Conservation (phyloP, 768 basidiomycete genomes). For the Mycena pura region DNA sequence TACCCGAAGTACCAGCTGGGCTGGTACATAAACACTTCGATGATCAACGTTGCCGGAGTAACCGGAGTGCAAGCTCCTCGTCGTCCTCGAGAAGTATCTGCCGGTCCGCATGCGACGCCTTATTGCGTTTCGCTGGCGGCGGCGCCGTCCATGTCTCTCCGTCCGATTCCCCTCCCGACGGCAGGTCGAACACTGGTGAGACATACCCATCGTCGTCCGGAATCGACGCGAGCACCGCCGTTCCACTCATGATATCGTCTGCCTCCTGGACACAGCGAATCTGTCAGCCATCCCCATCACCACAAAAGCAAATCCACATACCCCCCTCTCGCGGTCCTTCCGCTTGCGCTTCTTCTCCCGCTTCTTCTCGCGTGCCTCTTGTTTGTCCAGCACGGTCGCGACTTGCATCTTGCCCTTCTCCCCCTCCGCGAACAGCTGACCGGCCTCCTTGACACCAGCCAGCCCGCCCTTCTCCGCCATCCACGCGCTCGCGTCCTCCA, state of each 20-base stretch:
- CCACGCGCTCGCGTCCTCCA: slow-evolving; percentile 77
- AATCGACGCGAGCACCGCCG: slow-evolving; percentile 36
- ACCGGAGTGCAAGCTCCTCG: slow-evolving; percentile 64
- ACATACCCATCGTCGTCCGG: slow-evolving; percentile 60
- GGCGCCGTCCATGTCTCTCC: slow-evolving; percentile 36
- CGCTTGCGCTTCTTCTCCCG: slow-evolving; percentile 91
- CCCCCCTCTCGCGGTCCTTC: slow-evolving; percentile 74
- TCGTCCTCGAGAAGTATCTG: slow-evolving; percentile 41
- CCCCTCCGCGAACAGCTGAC: slow-evolving; percentile 71
- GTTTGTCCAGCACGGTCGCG: slow-evolving; percentile 78
- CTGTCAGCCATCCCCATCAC: slow-evolving; percentile 18
- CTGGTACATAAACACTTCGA: too few species aligned
- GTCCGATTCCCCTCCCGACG: slow-evolving; percentile 37
- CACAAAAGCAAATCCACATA: slow-evolving; percentile 33
- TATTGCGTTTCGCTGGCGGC: slow-evolving; percentile 40
- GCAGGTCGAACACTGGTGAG: slow-evolving; percentile 72
- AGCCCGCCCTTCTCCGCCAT: slow-evolving; percentile 68
- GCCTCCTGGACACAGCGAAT: slow-evolving; percentile 35
- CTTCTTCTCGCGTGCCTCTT: slow-evolving; percentile 86
- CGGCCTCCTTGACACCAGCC: slow-evolving; percentile 69
- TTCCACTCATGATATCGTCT: slow-evolving; percentile 42
- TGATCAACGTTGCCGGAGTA: slow-evolving; percentile 49
- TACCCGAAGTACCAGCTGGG: too few species aligned
- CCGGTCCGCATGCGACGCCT: slow-evolving; percentile 20
- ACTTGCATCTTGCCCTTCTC: slow-evolving; percentile 76